Base-by-base conservation (phyloP, 108 stramenopile species). In the Skeletonema grethae region DNA sequence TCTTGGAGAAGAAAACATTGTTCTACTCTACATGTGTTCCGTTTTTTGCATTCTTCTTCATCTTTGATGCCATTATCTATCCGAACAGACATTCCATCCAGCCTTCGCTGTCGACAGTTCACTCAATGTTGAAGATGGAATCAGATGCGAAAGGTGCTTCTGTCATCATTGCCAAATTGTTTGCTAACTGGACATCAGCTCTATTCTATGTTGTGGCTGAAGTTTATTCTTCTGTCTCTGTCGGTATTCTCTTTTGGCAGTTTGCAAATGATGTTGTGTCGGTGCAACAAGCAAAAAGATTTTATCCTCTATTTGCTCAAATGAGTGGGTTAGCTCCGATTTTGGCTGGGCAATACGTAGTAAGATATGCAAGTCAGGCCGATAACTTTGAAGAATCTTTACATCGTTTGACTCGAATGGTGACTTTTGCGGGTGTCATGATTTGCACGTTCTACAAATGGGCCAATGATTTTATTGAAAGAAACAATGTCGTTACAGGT, bases 211-310 rank as follows among this genome's bases (percentile, higher is more conserved):
- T 98, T 16, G 80, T 97, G 61, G 86, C 96, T 7, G 97, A 98
- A 83, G 88, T 98, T 1, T 98, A 97, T 70, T 94, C 92, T 7
- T 91, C 91, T 20, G 97, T 96, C 18, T 92, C 91, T 22, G 95
- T 97, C n/a, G 97, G 97, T n/a, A 86, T 98, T 18, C 79, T 98
- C 30, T 98, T 98, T 86, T 98, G 97, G 97, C 95, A 96, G 62
- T 97, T 91, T 82, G 97, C 97, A 66, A 98, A 98, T 79, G 95
- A 97, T 70, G 93, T 96, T 36, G 95, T 97, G 6, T 72, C 87
- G 3, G 90, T 98, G 57, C 79, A 86, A 13, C 95, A 98, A 76
- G 96, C 96, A 16, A 93, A 95, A 69, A 76, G 96, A 38, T 97
- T 97, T 80, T 97, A 97, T 67, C 97, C 97, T 8, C 84, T 97